Evolutionary conservation across 2,329 filamentous ascomycete species (phyloP).

Genomic region (Cladosporium velox): DNA sequence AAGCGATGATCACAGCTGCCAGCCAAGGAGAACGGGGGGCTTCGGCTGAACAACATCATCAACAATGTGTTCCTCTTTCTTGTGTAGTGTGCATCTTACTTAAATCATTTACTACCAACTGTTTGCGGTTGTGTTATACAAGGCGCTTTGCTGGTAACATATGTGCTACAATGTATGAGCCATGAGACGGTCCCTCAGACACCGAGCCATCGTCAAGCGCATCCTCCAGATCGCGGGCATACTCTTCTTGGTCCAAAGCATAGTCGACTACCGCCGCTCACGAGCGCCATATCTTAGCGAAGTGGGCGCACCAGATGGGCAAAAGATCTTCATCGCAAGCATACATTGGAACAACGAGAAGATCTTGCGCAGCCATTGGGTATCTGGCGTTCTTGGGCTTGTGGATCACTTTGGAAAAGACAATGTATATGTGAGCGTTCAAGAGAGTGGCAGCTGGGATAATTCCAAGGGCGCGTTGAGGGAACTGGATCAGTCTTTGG

Average conservation of each 20-base stretch:
- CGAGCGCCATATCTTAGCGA: neutral
- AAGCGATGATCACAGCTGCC: constrained; percentile 1
- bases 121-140: neutral
- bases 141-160: neutral
- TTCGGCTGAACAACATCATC: neutral
- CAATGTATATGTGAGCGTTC: constrained; percentile 68
- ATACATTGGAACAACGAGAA: constrained; percentile 69
- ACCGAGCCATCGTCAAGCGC: constrained; percentile 16
- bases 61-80: neutral
- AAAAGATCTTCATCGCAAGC: constrained; percentile 64
- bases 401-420: constrained; percentile 59
- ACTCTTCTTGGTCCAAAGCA: constrained; percentile 14
- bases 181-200: constrained; percentile 15
- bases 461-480: constrained; percentile 63
- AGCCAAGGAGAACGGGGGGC: constrained; percentile 7
- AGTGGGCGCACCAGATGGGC: neutral
- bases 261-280: constrained; percentile 15
- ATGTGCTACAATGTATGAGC: constrained; percentile 1
- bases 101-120: neutral
- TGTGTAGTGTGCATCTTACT: neutral
- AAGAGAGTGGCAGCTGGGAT: constrained; percentile 71
- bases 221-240: constrained; percentile 11
- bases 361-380: constrained; percentile 65
- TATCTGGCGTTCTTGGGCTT: constrained; percentile 59
- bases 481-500: constrained; percentile 58